Conservation (phyloP, 495 filamentous ascomycete genomes). For the Penicillium canescens region DNA sequence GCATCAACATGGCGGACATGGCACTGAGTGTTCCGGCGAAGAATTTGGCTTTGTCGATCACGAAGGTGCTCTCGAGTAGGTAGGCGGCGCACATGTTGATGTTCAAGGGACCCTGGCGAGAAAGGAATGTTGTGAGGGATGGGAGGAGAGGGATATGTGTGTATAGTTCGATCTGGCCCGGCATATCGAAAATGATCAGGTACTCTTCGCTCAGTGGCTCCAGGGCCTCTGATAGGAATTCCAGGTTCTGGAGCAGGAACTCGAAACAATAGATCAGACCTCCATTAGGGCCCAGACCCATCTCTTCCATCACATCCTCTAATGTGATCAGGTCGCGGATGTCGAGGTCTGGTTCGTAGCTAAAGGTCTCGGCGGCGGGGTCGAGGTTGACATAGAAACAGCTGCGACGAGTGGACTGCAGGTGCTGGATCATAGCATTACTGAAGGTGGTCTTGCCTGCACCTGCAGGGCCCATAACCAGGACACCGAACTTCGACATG, state of each 20-base stretch:
- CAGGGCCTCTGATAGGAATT: constrained; percentile 86
- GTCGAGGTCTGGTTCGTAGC: constrained; percentile 89
- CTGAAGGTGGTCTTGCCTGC: constrained; percentile 96
- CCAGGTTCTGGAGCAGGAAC: constrained; percentile 87
- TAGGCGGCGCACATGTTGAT: constrained; percentile 94
- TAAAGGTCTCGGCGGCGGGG: constrained; percentile 90
- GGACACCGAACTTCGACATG: constrained; percentile 94
- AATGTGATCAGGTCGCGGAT: constrained; percentile 96
- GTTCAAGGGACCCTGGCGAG: constrained; percentile 75
- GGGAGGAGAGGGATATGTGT: constrained; percentile 94
- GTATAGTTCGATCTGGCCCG: constrained; percentile 98
- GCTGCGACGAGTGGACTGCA: constrained; percentile 83
- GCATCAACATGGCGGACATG: constrained; percentile 98
- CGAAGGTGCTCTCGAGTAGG: constrained; percentile 90
- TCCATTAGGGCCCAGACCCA: constrained; percentile 90
- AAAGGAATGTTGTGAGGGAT: constrained; percentile 78
- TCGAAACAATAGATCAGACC: constrained; percentile 98
- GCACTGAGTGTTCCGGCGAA: constrained; percentile 93
- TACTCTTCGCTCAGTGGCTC: constrained; percentile 91
- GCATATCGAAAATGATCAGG: constrained; percentile 96
- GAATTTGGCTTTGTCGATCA: constrained; percentile 94
- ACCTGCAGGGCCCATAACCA: constrained; percentile 91
- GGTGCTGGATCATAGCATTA: constrained; percentile 86
- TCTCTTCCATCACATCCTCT: constrained; percentile 98
- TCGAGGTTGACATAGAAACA: constrained; percentile 98